These are phyloP conservation scores for Tagetes erecta DNA, from an alignment of 129 eudicot genomes.

Conservation along the genomic window DNA sequence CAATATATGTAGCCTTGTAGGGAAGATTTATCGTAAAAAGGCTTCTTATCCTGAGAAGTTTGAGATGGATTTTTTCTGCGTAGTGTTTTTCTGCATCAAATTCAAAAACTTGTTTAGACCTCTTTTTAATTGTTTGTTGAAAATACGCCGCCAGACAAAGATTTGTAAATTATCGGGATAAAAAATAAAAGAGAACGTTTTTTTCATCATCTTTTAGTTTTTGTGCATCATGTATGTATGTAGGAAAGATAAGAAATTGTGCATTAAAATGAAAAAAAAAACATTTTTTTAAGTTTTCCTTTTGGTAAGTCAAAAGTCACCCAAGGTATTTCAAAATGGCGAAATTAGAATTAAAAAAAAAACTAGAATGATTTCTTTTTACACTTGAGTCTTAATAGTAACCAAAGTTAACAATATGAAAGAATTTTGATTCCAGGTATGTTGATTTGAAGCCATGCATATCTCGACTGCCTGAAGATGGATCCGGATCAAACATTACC, in stretches of 20 bases:
- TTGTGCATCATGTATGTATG: not conserved
- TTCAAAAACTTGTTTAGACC: not conserved
- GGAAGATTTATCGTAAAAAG: not conserved
- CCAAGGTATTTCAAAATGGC: not conserved
- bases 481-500: conserved; percentile 69
- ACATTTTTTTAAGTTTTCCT: no score
- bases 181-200: not conserved
- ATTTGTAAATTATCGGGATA: not conserved
- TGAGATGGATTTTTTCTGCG: no score
- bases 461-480: conserved; percentile 75
- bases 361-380: no score
- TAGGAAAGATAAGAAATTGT: no score
- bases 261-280: no score
- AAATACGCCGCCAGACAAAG: not conserved
- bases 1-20: not conserved
- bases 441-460: conserved; percentile 85
- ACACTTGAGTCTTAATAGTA: not conserved
- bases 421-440: conserved; percentile 58
- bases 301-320: not conserved
- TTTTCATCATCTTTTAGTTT: not conserved
- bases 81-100: not conserved
- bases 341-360: no score
- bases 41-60: not conserved
- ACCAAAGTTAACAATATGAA: not conserved
- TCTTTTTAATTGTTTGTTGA: not conserved